Evolutionary conservation across 192 early-diverging fungal species (phyloP), one percentile per base, ranked within the genome.

Genomic region (Umbelopsis isabellina): DNA sequence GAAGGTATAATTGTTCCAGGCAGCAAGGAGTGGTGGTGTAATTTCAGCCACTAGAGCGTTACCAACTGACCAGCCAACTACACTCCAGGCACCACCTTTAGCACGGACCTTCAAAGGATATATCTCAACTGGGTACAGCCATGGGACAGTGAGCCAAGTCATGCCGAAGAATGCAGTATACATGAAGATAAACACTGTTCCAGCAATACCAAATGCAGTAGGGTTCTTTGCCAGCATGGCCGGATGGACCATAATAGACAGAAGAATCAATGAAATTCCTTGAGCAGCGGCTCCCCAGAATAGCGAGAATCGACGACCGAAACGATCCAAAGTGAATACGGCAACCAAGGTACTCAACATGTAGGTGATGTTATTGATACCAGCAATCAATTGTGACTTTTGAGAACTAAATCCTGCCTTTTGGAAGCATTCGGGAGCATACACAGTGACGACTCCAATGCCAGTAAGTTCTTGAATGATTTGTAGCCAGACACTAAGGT

Each of bases 91-190:
- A 50, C 84, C 83, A 33, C 83, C 89, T 75, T 90, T 89, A 41
- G 82, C 78, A 53, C 89, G 79, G 12, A 89, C 75, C 47, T 88
- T 84, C 30, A 91, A 80, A 30, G 89, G 89, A 77, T 84, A 89
- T 75, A 89, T 88, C 69, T 89, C 87, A 67, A 84, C 79, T 68
- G 89, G 89, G 77, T 91, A 91, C 9, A 86, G 78, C 89, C 89
- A 90, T 49, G 85, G 87, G 22, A 91, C 82, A 49, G 89, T 84
- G 3, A 89, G 84, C 89, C 89, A 90, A 41, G 88, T 89, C 69
- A 83, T 77, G 16, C 83, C 79, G 58, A 89, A 89, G 77, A 53
- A 67, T 27, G 85, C 64, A 20, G 80, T 71, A 66, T 87, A 89
- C 16, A 80, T 10, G 22, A 76, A 76, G 35, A 61, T 72, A 44